Percentiles rank a stretch among this genome's conserved stretches.
These are phyloP conservation scores for Plasmodium coatneyi DNA, from an alignment of 169 alveolate species.

Conservation along the genomic window DNA sequence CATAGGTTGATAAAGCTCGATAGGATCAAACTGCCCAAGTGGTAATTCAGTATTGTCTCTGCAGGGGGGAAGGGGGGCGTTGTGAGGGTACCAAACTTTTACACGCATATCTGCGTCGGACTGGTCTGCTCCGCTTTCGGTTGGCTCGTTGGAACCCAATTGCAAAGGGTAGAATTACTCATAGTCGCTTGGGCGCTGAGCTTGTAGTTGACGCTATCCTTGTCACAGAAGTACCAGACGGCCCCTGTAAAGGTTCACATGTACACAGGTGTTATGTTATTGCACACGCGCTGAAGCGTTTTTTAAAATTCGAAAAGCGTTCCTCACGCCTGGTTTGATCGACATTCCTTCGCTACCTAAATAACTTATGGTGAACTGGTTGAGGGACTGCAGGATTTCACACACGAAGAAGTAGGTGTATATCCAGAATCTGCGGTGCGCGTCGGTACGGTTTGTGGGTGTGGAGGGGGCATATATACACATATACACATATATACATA, in stretches of 20 bases:
- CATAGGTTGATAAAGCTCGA: conserved; percentile 49
- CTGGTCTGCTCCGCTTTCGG: neutral
- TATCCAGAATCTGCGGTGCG: conserved; percentile 36
- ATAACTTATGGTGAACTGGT: conserved; percentile 59
- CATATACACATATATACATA: neutral
- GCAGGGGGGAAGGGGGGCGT: neutral
- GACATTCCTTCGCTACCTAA: conserved; percentile 12
- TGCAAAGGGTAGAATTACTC: conserved; percentile 30
- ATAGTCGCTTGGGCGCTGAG: conserved; percentile 14
- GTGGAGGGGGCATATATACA: neutral
- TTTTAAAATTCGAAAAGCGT: neutral
- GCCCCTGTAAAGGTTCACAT: conserved; percentile 22
- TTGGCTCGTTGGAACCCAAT: neutral
- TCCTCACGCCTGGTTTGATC: neutral
- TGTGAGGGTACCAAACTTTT: neutral
- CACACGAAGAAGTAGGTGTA: conserved; percentile 31
- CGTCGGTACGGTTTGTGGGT: neutral
- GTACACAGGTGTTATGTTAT: neutral
- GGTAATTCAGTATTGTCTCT: conserved; percentile 48
- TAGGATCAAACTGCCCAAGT: conserved; percentile 49
- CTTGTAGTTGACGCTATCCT: neutral
- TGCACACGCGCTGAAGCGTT: neutral
- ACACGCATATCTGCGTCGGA: neutral
- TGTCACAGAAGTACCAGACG: conserved; percentile 64
- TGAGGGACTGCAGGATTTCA: conserved; percentile 47